Conservation (phyloP, 2,329 filamentous ascomycete species). For the Trichoderma afroharzianum region DNA sequence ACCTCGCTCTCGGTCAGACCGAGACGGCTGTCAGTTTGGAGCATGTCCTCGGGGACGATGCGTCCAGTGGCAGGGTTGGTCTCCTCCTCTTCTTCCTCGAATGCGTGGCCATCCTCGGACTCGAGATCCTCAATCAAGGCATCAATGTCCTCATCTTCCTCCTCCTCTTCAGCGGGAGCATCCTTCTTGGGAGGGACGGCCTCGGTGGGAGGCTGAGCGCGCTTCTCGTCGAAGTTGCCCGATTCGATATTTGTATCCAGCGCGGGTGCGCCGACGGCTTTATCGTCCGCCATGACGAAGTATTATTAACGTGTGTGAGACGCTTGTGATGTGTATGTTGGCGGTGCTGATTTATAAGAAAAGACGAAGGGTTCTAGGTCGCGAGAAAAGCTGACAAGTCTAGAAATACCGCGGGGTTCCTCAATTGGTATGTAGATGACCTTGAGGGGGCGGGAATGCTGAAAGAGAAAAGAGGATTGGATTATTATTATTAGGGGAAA, state of each 20-base stretch:
- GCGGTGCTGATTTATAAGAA: neutral
- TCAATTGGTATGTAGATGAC: neutral
- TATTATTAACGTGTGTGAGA: constrained; percentile 2
- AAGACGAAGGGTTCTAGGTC: constrained; percentile 14
- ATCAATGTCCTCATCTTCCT: constrained; percentile 76
- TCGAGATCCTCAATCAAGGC: constrained; percentile 84
- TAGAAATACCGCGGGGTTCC: constrained; percentile 16
- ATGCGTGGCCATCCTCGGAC: constrained; percentile 69
- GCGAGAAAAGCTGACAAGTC: neutral
- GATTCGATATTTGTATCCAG: constrained; percentile 63
- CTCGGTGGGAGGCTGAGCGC: constrained; percentile 34
- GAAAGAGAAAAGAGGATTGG: constrained; percentile 15
- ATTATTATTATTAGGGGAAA: constrained; percentile 19
- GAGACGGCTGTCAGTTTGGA: constrained; percentile 69
- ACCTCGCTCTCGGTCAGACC: constrained; percentile 75
- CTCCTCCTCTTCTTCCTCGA: constrained; percentile 57
- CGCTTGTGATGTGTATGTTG: constrained; percentile 10
- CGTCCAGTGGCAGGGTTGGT: constrained; percentile 52
- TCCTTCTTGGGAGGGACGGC: constrained; percentile 36
- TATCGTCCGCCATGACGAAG: constrained; percentile 52
- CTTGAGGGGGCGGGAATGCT: constrained; percentile 13
- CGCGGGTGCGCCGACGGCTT: constrained; percentile 50
- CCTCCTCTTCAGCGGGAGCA: constrained; percentile 62
- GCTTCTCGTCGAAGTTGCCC: constrained; percentile 64
- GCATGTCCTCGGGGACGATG: constrained; percentile 67